Percentiles rank a stretch among this genome's conserved stretches.
Conservation (phyloP, 108 stramenopile genomes). For the Discostella pseudostelligera region DNA sequence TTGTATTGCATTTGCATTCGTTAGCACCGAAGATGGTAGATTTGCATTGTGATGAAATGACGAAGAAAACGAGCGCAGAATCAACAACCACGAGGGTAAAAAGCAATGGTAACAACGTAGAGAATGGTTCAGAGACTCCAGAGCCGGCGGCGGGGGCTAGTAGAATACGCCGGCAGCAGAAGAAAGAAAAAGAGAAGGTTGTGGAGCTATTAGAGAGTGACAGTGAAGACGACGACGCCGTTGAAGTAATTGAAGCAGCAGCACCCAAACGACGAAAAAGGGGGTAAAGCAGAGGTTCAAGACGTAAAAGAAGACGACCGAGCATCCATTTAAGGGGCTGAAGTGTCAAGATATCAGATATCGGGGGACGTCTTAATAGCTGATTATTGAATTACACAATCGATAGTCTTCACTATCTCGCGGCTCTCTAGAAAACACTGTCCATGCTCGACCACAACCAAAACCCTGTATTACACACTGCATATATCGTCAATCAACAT, state of each 20-base stretch:
- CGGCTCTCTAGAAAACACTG: no score
- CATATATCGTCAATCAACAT: slow-evolving; percentile 9
- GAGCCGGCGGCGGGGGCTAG: background rate
- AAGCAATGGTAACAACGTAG: slow-evolving; percentile 3
- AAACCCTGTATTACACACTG: background rate
- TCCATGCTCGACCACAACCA: background rate
- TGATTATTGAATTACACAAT: no score
- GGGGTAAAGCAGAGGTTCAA: no score
- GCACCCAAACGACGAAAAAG: slow-evolving; percentile 12
- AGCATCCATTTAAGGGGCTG: background rate
- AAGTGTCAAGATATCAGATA: background rate
- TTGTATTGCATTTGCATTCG: slow-evolving; percentile 43
- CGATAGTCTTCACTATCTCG: no score
- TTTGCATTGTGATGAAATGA: background rate
- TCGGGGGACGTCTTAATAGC: no score
- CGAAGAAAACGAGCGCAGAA: background rate
- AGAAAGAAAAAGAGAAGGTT: slow-evolving; percentile 15
- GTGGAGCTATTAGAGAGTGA: slow-evolving; percentile 48
- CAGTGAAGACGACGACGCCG: slow-evolving; percentile 32
- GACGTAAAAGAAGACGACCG: background rate
- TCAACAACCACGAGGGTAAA: background rate
- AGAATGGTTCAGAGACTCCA: background rate
- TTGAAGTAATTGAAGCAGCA: slow-evolving; percentile 9
- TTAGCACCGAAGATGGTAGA: slow-evolving; percentile 7
- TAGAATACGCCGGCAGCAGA: background rate